phyloP scores from a whole-genome alignment of 2,329 filamentous ascomycete species.

The Ceratocystis diversiconidia region DNA sequence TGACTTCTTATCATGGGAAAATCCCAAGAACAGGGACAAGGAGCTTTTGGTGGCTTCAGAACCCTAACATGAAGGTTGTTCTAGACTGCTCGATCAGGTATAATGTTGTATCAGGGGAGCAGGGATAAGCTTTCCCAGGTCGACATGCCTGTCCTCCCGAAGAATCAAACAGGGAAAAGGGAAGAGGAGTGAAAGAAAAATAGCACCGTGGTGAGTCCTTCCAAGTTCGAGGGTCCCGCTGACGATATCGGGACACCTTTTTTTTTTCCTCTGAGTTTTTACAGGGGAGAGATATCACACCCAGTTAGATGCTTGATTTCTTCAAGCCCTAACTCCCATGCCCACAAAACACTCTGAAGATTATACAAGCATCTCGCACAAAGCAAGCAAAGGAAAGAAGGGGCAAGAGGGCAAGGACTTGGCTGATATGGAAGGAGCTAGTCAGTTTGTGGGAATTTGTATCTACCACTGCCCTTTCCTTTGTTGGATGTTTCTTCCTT shows the following conservation, averaged over 20 bases:
- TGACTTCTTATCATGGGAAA: background rate
- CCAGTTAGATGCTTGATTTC: background rate
- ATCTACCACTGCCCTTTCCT: background rate
- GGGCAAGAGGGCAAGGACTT: background rate
- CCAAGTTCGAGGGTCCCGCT: too few relatives aligned
- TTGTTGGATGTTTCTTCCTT: background rate
- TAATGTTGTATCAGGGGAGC: too few relatives aligned
- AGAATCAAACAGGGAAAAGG: too few relatives aligned
- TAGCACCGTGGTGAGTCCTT: too few relatives aligned
- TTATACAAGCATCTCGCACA: background rate
- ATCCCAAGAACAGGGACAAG: background rate
- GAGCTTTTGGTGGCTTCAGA: background rate
- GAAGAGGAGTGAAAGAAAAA: too few relatives aligned
- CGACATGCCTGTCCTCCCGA: too few relatives aligned
- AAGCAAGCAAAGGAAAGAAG: background rate
- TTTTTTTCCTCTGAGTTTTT: too few relatives aligned
- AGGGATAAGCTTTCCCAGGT: too few relatives aligned
- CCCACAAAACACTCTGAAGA: background rate
- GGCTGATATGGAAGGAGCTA: background rate
- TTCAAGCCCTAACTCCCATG: background rate
- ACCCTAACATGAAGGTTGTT: background rate
- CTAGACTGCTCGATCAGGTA: background rate
- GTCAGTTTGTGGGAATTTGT: background rate
- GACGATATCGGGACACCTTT: too few relatives aligned
- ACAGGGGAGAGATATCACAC: too few relatives aligned